Evolutionary conservation across 2,329 filamentous ascomycete genomes (phyloP).

Genomic region (Diaporthe destruens): DNA sequence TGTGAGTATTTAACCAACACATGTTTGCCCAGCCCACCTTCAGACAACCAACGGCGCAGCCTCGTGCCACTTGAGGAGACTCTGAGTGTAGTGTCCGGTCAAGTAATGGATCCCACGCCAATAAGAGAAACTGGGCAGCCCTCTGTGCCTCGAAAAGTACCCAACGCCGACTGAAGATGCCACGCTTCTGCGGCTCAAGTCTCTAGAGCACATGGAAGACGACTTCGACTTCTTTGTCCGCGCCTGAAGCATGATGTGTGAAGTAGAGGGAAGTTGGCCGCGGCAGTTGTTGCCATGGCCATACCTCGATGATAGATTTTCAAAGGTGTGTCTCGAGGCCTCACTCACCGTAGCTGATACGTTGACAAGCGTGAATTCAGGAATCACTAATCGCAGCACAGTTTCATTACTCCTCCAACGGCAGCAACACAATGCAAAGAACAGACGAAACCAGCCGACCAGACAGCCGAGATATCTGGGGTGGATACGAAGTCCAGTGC

Average conservation of each 20-base stretch:
- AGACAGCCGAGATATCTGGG: not conserved
- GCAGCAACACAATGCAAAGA: not conserved
- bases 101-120: not conserved
- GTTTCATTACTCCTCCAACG: conserved; percentile 1
- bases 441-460: not conserved
- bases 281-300: conserved; percentile 6
- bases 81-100: too few relatives aligned
- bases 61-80: too few relatives aligned
- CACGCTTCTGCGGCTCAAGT: not conserved
- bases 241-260: not conserved
- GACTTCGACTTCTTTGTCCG: not conserved
- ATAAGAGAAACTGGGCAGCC: not conserved
- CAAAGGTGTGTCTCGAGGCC: not conserved
- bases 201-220: not conserved
- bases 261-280: not conserved
- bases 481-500: not conserved
- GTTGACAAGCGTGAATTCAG: not conserved
- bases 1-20: too few relatives aligned
- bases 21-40: too few relatives aligned
- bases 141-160: not conserved
- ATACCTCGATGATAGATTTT: not conserved
- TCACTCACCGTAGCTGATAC: not conserved
- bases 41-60: too few relatives aligned
- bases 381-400: not conserved
- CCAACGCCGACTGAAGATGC: not conserved